Conservation (phyloP, 768 basidiomycete species). For the Pisolithus microcarpus region DNA sequence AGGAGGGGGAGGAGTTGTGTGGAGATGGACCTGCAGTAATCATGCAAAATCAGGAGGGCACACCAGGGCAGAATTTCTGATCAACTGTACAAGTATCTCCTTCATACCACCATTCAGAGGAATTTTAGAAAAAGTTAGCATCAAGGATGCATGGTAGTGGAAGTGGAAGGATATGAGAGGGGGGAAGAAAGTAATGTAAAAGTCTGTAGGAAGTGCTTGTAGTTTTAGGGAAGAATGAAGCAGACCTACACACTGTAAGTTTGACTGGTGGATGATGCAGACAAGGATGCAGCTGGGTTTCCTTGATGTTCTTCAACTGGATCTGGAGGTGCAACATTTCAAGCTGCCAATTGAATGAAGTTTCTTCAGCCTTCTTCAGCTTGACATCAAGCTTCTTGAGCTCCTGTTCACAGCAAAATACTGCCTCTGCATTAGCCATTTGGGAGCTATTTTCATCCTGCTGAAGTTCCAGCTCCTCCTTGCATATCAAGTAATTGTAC, state of each 20-base stretch:
- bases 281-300: neutral
- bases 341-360: neutral
- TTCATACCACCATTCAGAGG: too few relatives aligned
- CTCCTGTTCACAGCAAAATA: neutral
- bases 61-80: neutral
- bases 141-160: too few relatives aligned
- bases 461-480: constrained; percentile 3
- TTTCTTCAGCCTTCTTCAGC: constrained; percentile 1
- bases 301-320: neutral
- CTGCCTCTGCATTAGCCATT: neutral
- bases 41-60: neutral
- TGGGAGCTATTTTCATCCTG: neutral
- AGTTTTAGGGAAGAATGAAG: too few relatives aligned
- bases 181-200: too few relatives aligned
- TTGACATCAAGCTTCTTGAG: constrained; percentile 1
- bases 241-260: too few relatives aligned
- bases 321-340: neutral
- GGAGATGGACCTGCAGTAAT: neutral
- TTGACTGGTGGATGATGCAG: neutral
- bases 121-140: too few relatives aligned
- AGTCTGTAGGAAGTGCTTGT: too few relatives aligned
- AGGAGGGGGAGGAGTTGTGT: neutral
- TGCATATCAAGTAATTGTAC: neutral
- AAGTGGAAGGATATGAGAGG: too few relatives aligned
- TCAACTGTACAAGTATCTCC: neutral